Percentiles rank a stretch among this genome's conserved stretches.
Conservation (phyloP, 2,329 filamentous ascomycete species). For the Albifimbria verrucaria region DNA sequence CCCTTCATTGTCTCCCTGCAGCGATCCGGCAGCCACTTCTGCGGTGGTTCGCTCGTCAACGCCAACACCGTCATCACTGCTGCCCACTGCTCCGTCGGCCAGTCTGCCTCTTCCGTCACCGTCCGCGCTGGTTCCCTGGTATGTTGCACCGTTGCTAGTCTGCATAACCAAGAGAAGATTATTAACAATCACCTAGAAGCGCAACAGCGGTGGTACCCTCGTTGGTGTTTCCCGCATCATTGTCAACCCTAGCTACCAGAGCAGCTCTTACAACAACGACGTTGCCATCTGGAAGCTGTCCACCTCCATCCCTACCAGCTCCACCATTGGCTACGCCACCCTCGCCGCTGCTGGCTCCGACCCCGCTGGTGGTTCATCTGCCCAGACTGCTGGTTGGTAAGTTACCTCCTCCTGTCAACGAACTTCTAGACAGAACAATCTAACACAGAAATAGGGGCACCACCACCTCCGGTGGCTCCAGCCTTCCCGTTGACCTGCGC, state of each 20-base stretch:
- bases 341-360: constrained; percentile 21
- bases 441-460: constrained; percentile 15
- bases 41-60: constrained; percentile 25
- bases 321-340: constrained; percentile 19
- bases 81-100: constrained; percentile 23
- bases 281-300: constrained; percentile 27
- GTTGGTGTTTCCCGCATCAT: constrained; percentile 19
- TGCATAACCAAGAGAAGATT: too few relatives aligned
- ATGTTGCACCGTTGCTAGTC: too few relatives aligned
- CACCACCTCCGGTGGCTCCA: constrained; percentile 11
- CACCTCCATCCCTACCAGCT: constrained; percentile 14
- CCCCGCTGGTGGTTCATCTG: constrained; percentile 14
- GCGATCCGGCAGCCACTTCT: constrained; percentile 16
- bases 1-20: constrained; percentile 26
- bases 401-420: constrained; percentile 1
- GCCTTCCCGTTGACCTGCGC: constrained; percentile 15
- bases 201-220: constrained; percentile 20
- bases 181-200: constrained; percentile 7
- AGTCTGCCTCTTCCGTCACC: constrained; percentile 11
- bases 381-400: constrained; percentile 25
- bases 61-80: constrained; percentile 28
- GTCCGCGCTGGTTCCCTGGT: constrained; percentile 25
- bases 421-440: neutral
- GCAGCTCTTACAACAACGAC: constrained; percentile 18
- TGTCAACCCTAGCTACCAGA: constrained; percentile 20